Evolutionary conservation across 2,329 filamentous ascomycete species (phyloP).

Genomic region (Arthroderma sp.): DNA sequence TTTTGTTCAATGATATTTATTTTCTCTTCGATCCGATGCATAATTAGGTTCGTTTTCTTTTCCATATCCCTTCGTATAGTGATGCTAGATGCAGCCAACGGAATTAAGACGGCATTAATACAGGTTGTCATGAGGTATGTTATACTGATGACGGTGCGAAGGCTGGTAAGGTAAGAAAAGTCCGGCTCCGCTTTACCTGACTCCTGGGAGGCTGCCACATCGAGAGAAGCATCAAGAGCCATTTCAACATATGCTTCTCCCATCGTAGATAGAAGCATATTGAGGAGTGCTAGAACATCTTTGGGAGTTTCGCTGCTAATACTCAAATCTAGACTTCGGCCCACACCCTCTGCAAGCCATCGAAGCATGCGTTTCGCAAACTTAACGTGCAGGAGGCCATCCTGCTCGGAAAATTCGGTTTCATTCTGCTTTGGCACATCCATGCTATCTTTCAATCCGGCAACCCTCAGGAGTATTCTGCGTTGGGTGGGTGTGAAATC

Average conservation of each 20-base stretch:
- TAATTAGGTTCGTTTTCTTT: conserved; percentile 59
- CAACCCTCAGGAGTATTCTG: conserved; percentile 76
- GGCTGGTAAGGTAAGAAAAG: conserved; percentile 63
- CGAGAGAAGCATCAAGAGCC: conserved; percentile 55
- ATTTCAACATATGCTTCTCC: conserved; percentile 65
- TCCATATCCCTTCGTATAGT: conserved; percentile 85
- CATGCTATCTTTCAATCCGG: conserved; percentile 58
- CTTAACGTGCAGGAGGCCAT: conserved; percentile 67
- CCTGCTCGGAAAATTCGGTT: conserved; percentile 80
- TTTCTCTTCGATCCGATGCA: conserved; percentile 72
- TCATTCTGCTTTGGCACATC: conserved; percentile 61
- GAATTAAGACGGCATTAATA: conserved; percentile 78
- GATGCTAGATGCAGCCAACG: conserved; percentile 75
- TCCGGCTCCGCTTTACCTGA: conserved; percentile 73
- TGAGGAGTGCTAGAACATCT: conserved; percentile 74
- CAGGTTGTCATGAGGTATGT: conserved; percentile 89
- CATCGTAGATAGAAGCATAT: conserved; percentile 73
- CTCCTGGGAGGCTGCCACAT: conserved; percentile 65
- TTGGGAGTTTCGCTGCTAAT: conserved; percentile 81
- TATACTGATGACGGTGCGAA: conserved; percentile 74
- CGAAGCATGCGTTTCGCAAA: conserved; percentile 96
- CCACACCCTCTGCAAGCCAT: conserved; percentile 91
- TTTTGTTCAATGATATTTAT: conserved; percentile 58
- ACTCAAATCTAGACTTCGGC: conserved; percentile 79
- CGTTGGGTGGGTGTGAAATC: conserved; percentile 82